These are phyloP conservation scores for Microdochium trichocladiopsis DNA, from an alignment of 2,329 filamentous ascomycete genomes.

Conservation along the genomic window DNA sequence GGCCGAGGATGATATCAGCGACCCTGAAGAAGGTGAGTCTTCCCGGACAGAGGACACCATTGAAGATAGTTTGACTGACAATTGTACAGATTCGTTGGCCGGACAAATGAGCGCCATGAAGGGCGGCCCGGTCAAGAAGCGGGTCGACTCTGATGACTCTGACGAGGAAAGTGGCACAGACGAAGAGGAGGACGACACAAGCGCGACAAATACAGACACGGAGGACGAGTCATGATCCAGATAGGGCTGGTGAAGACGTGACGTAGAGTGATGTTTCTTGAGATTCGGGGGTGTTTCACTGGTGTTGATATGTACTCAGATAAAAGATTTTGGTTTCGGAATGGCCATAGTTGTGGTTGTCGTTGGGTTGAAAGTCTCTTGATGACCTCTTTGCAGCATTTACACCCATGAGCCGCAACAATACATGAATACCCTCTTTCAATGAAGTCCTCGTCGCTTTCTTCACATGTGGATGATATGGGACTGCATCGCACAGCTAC, in stretches of 20 bases:
- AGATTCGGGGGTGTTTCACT: not conserved
- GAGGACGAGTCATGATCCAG: constrained; percentile 47
- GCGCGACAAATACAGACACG: constrained; percentile 62
- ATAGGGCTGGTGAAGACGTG: not conserved
- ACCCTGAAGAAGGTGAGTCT: constrained; percentile 87
- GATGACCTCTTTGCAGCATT: no score
- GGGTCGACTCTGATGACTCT: constrained; percentile 40
- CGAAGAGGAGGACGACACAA: constrained; percentile 59
- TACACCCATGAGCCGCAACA: no score
- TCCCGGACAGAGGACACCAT: not conserved
- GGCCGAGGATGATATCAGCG: constrained; percentile 91
- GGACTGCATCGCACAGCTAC: no score
- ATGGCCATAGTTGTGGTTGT: not conserved
- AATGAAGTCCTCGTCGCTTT: no score
- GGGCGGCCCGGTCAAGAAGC: constrained; percentile 54
- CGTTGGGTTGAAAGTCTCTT: no score
- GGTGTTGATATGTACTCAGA: no score
- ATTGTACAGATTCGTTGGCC: constrained; percentile 67
- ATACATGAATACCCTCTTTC: no score
- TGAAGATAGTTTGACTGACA: constrained; percentile 12
- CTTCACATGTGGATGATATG: no score
- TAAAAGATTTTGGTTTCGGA: no score
- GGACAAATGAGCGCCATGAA: constrained; percentile 88
- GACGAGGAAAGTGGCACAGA: constrained; percentile 83
- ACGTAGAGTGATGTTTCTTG: not conserved